These are phyloP conservation scores for Elymus sibiricus DNA, from an alignment of 176 grass and related monocot species.

Conservation along the genomic window DNA sequence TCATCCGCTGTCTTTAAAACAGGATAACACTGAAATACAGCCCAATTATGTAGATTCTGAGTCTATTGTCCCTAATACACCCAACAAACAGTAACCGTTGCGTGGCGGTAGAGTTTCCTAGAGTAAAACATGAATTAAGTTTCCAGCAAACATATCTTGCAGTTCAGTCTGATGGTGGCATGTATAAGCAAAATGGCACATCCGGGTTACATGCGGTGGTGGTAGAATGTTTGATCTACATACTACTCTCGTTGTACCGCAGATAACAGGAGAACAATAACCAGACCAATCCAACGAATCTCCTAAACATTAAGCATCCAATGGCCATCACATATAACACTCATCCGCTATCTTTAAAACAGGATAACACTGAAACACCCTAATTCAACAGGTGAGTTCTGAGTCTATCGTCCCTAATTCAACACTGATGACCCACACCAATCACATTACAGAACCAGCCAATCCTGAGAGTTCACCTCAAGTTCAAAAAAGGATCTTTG, in stretches of 20 bases:
- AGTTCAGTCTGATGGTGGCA: not conserved
- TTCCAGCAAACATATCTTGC: not conserved
- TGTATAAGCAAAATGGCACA: not conserved
- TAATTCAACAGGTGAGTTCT: not conserved
- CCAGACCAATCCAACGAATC: not conserved
- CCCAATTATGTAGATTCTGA: not conserved
- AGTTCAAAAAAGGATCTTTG: not conserved
- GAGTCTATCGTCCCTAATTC: not conserved
- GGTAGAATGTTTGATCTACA: not conserved
- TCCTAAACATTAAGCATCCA: not conserved
- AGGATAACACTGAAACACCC: not conserved
- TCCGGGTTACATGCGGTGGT: not conserved
- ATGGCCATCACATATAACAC: not conserved
- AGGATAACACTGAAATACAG: not conserved
- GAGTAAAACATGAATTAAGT: not conserved
- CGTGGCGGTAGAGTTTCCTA: not conserved
- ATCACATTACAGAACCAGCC: not conserved
- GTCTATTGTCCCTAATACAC: not conserved
- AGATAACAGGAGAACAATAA: not conserved
- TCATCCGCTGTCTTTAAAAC: not conserved
- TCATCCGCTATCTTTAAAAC: not conserved
- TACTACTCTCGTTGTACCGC: no score
- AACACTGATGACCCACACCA: not conserved
- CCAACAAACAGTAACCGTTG: not conserved
- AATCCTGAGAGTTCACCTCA: not conserved